Conservation (phyloP, 805 yeast species). For the Pichia insulana region DNA sequence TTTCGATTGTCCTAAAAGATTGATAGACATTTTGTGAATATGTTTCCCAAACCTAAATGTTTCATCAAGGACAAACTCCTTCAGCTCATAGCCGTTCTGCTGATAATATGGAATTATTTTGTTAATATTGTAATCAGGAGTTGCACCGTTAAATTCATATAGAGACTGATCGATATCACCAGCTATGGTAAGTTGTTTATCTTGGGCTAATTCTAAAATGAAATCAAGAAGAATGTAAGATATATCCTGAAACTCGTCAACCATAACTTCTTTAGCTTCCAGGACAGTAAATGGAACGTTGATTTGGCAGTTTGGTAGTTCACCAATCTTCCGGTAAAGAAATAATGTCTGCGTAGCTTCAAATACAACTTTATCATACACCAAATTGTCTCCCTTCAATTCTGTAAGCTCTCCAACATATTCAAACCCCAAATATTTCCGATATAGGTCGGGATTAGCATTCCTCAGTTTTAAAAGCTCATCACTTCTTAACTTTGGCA, state of each 20-base stretch:
- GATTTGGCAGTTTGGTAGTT: not conserved
- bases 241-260: conserved; percentile 73
- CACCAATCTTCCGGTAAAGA: not conserved
- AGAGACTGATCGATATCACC: conserved; percentile 70
- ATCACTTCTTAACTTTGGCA: not conserved
- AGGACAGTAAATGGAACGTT: not conserved
- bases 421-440: conserved; percentile 1
- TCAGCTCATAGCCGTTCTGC: conserved; percentile 9
- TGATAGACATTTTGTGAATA: conserved; percentile 37
- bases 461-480: not conserved
- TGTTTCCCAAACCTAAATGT: conserved; percentile 58
- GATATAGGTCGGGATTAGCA: conserved; percentile 1
- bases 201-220: conserved; percentile 29
- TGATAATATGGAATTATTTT: conserved; percentile 13
- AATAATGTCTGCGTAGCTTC: conserved; percentile 9
- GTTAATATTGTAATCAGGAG: conserved; percentile 19
- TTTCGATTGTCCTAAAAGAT: conserved; percentile 14
- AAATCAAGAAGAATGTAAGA: conserved; percentile 42
- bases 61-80: conserved; percentile 34
- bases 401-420: not conserved
- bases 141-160: conserved; percentile 56
- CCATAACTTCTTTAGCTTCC: conserved; percentile 25
- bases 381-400: not conserved
- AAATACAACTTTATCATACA: conserved; percentile 10
- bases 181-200: conserved; percentile 52